Conservation (phyloP, 345 rosid species). For the Lepidium aucheri region DNA sequence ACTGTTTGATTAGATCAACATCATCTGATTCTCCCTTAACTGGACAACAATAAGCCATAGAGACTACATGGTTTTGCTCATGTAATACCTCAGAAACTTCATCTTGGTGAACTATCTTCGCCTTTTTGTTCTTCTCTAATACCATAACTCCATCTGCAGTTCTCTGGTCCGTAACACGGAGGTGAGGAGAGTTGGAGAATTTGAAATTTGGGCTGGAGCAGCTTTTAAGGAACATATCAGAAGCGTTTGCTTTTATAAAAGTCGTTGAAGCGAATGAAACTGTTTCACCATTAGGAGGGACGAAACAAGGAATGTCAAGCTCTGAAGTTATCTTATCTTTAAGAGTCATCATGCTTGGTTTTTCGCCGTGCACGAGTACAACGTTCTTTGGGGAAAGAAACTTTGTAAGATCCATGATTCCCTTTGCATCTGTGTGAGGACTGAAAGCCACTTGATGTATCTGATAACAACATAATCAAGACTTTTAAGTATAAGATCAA, state of each 20-base stretch:
- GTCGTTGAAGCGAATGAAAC: conserved; percentile 55
- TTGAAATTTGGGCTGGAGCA: conserved; percentile 62
- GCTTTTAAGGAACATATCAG: conserved; percentile 52
- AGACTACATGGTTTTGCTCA: conserved; percentile 39
- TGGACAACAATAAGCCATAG: conserved; percentile 61
- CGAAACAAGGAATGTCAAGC: conserved; percentile 57
- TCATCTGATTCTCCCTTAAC: conserved; percentile 19
- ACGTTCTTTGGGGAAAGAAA: conserved; percentile 81
- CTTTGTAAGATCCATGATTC: conserved; percentile 88
- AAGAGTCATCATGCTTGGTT: conserved; percentile 76
- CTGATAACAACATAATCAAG: conserved; percentile 30
- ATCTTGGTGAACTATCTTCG: conserved; percentile 64
- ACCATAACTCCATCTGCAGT: conserved; percentile 51
- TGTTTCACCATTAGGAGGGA: conserved; percentile 71
- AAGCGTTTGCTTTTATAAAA: conserved; percentile 51
- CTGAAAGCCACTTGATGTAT: conserved; percentile 90
- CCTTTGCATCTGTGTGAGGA: conserved; percentile 91
- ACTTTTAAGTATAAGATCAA: not conserved
- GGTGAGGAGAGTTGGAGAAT: conserved; percentile 33
- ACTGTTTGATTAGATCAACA: conserved; percentile 25
- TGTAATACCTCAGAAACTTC: conserved; percentile 45
- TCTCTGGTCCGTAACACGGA: conserved; percentile 59
- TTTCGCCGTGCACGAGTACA: conserved; percentile 90
- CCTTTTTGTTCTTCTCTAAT: conserved; percentile 43
- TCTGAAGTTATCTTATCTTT: conserved; percentile 65